phyloP scores from a whole-genome alignment of 306 rosid species.

The Quercus aquifolioides region DNA sequence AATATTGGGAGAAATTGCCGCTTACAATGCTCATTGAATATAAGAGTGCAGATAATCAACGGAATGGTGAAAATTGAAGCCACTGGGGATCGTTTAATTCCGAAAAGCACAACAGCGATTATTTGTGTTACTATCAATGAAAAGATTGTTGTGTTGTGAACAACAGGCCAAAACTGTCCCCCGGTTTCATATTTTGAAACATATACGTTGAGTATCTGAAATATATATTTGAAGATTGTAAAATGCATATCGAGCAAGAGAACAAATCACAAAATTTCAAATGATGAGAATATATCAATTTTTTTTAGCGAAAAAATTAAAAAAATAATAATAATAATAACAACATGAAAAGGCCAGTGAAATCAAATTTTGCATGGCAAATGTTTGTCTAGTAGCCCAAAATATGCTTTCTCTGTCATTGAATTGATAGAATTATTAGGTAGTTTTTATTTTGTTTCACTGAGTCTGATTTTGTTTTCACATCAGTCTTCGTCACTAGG shows the following conservation, averaged over 20 bases:
- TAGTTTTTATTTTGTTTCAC: background rate
- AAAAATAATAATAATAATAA: background rate
- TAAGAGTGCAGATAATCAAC: constrained; percentile 56
- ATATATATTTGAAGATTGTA: background rate
- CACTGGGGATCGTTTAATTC: constrained; percentile 57
- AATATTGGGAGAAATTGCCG: constrained; percentile 74
- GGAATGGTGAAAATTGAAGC: constrained; percentile 84
- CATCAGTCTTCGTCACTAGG: background rate
- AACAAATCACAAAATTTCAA: background rate
- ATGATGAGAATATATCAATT: background rate
- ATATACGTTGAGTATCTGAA: constrained; percentile 80
- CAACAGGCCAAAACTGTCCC: constrained; percentile 77
- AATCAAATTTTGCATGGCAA: background rate
- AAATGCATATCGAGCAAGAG: background rate
- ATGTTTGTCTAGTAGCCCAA: no score
- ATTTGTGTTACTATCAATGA: constrained; percentile 73
- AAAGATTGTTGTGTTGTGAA: constrained; percentile 60
- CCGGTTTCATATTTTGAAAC: constrained; percentile 59
- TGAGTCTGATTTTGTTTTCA: background rate
- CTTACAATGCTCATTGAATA: constrained; percentile 74
- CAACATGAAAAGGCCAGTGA: background rate
- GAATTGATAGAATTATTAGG: background rate
- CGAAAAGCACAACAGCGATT: constrained; percentile 81
- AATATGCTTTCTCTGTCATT: background rate
- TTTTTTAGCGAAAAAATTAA: background rate